These are phyloP conservation scores for Claviceps arundinis DNA, from an alignment of 2,329 filamentous ascomycete genomes.

Conservation along the genomic window DNA sequence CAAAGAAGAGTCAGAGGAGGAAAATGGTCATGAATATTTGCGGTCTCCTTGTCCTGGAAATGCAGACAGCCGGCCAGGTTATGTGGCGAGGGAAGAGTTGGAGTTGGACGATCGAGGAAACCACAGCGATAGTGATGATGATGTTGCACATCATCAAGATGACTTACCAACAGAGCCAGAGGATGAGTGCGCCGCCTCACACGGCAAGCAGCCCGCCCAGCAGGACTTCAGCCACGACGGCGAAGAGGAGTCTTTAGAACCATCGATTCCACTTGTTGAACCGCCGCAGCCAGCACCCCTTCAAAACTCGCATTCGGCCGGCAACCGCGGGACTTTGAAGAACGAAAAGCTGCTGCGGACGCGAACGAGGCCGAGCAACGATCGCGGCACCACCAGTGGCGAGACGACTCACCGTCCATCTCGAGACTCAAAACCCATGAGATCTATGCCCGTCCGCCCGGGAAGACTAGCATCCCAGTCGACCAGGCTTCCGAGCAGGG, in stretches of 20 bases:
- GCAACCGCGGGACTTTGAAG: constrained; percentile 27
- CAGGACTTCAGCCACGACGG: constrained; percentile 11
- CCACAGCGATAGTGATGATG: constrained; percentile 25
- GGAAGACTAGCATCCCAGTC: constrained; percentile 2
- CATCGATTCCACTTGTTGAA: constrained; percentile 33
- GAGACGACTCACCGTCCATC: constrained; percentile 27
- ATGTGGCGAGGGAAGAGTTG: constrained; percentile 8
- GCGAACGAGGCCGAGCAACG: constrained; percentile 23
- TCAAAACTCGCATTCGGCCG: constrained; percentile 36
- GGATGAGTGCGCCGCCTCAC: constrained; percentile 28
- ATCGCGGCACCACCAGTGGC: constrained; percentile 33
- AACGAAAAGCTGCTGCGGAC: constrained; percentile 16
- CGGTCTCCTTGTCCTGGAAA: constrained; percentile 15
- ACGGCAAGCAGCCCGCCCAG: constrained; percentile 19
- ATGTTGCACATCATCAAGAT: constrained; percentile 32
- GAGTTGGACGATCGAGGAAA: constrained; percentile 8
- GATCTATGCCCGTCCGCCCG: constrained; percentile 14
- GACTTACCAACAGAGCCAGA: constrained; percentile 21
- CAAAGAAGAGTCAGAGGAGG: constrained; percentile 31
- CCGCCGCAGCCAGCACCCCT: constrained; percentile 38
- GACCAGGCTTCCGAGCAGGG: constrained; percentile 1
- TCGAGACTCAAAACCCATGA: constrained; percentile 15
- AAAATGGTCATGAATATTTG: constrained; percentile 6
- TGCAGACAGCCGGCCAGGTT: constrained; percentile 5
- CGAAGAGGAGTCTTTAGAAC: constrained; percentile 13